Base-by-base conservation (phyloP, 441 rosid genomes). In the Gossypium trilobum region DNA sequence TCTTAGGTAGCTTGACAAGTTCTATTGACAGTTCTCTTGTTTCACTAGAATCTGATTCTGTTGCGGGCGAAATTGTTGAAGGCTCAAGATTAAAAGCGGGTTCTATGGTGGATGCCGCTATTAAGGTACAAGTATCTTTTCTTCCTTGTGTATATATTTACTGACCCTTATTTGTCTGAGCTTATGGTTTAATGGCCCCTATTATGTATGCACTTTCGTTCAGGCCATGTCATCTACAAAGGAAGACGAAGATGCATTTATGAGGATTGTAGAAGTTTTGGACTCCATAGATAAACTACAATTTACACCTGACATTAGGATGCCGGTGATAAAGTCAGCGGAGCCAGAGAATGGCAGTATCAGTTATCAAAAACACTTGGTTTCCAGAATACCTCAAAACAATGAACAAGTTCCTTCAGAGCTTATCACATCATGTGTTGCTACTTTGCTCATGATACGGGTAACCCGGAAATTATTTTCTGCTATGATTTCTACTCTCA, bases 361-460 rank as follows among this genome's bases (percentile, higher is more conserved):
- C 22, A 6, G 22, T 52, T 52, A 52, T 52, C 57, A 52, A 17
- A 52, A 17, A 16, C 57, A 52, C 46, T 65, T 79, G 73, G 80
- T 74, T 56, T 74, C 78, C 3, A 14, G 51, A 16, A 75, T 55
- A 50, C 79, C 69, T 61, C 82, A 5, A 89, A 79, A 31, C 72
- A 86, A 84, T 70, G 72, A 84, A 72, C 85, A 77, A 79, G 80
- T 88, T 59, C 96, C 93, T 42, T 84, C 93, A 0, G 94, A 91
- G 76, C 88, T 93, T 8, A 87, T 91, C 74, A 78, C 91, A 25
- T 90, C 99, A 10, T 93, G 98, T 64, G 97, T 93, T 13, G 90
- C 97, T 74, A 75, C 96, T 70, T 79, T 89, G 86, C 86, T 89
- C 72, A 89, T 91, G 97, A 84, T 93, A 78, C 94, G 89, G 97